These are phyloP conservation scores for Colletotrichum salicis DNA, from an alignment of 2,329 filamentous ascomycete species.

Conservation along the genomic window DNA sequence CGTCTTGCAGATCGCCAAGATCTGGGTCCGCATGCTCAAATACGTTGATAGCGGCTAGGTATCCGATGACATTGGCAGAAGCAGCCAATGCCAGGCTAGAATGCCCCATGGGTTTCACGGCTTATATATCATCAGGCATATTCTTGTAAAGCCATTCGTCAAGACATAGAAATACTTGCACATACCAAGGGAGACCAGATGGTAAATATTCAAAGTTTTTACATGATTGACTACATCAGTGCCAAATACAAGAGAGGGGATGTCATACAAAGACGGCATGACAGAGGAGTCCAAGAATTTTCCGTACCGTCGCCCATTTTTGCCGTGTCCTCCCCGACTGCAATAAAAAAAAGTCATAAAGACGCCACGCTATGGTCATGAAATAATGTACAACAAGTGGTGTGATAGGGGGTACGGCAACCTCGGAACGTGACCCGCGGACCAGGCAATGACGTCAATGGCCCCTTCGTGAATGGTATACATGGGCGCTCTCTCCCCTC, in stretches of 20 bases:
- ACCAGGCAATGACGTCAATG: conserved; percentile 4
- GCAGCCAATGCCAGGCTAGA: not conserved
- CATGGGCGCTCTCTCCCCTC: conserved; percentile 10
- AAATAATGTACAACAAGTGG: conserved; percentile 44
- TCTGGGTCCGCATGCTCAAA: conserved; percentile 18
- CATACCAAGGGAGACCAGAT: not conserved
- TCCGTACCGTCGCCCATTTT: conserved; percentile 26
- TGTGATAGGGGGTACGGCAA: conserved; percentile 15
- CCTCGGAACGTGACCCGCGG: conserved; percentile 7
- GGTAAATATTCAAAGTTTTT: not conserved
- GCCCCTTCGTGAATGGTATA: conserved; percentile 25
- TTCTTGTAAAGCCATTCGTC: not conserved
- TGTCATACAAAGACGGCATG: conserved; percentile 44
- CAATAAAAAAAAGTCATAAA: conserved; percentile 37
- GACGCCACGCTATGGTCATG: conserved; percentile 50
- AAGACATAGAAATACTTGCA: not conserved
- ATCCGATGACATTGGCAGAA: not conserved
- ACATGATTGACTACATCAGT: conserved; percentile 21
- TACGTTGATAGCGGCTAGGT: not conserved
- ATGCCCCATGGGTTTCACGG: not conserved
- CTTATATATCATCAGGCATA: too few relatives aligned
- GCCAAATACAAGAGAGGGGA: conserved; percentile 51
- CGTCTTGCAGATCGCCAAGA: conserved; percentile 18
- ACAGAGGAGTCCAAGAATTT: conserved; percentile 27
- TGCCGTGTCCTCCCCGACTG: conserved; percentile 19